These are phyloP conservation scores for Xylariaceae sp. DNA, from an alignment of 2,329 filamentous ascomycete species.

Conservation along the genomic window DNA sequence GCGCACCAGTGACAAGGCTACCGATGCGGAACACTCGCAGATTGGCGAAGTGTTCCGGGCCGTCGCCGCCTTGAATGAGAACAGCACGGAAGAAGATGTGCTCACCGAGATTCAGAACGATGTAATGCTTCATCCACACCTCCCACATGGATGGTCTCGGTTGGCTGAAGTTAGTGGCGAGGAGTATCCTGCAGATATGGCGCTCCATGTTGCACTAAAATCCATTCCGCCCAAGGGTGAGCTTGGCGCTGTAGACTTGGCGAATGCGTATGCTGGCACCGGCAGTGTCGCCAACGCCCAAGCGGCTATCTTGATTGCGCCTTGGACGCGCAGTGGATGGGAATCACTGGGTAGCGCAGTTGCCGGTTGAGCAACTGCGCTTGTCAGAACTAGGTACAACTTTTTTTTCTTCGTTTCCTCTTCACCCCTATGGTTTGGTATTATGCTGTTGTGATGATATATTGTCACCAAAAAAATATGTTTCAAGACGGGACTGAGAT, in stretches of 20 bases:
- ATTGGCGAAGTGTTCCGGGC: constrained; percentile 79
- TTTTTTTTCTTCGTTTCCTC: neutral
- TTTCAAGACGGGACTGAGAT: constrained; percentile 47
- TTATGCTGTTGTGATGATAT: constrained; percentile 40
- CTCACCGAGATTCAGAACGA: constrained; percentile 74
- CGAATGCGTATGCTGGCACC: constrained; percentile 76
- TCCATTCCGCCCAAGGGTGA: constrained; percentile 75
- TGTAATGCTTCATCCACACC: constrained; percentile 80
- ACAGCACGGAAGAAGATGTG: constrained; percentile 56
- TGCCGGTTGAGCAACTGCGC: constrained; percentile 33
- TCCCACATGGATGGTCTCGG: constrained; percentile 81
- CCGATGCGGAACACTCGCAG: constrained; percentile 67
- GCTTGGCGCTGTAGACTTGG: constrained; percentile 72
- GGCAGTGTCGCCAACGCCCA: constrained; percentile 77
- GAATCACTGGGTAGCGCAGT: constrained; percentile 55
- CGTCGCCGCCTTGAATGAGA: constrained; percentile 67
- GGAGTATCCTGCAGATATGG: constrained; percentile 73
- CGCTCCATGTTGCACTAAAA: constrained; percentile 77
- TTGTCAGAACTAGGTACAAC: constrained; percentile 24
- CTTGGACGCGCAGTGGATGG: constrained; percentile 77
- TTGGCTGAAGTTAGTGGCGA: constrained; percentile 67
- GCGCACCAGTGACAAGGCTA: constrained; percentile 70
- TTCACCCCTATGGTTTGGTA: neutral
- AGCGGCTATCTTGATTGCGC: constrained; percentile 77
- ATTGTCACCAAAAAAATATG: constrained; percentile 41